Conservation (phyloP, 179 eudicot species). For the Beta macrorhiza region DNA sequence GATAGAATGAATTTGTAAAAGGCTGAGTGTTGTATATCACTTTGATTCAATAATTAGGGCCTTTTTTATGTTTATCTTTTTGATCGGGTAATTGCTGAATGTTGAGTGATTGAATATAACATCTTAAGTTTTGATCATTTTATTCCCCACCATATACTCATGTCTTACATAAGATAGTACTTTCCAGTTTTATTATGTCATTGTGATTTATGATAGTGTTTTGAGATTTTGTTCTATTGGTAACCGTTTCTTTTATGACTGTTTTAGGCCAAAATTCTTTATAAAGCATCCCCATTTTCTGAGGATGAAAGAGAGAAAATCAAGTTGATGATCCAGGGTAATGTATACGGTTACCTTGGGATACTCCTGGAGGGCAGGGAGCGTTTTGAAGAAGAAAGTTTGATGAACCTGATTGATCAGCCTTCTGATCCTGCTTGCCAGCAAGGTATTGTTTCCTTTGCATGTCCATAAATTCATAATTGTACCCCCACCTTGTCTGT, state of each 20-base stretch:
- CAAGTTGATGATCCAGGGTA: conserved; percentile 78
- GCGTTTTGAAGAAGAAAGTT: conserved; percentile 83
- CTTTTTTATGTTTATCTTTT: not conserved
- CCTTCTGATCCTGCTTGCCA: conserved; percentile 38
- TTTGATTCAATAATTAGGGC: not conserved
- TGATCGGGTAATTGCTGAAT: not conserved
- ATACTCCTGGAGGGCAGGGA: conserved; percentile 92
- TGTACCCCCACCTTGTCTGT: not conserved
- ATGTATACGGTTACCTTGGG: conserved; percentile 83
- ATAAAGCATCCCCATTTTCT: conserved; percentile 70
- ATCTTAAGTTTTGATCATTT: conserved; percentile 1
- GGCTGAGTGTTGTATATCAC: not conserved
- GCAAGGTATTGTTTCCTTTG: conserved; percentile 44
- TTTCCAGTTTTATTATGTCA: not conserved
- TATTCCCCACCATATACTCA: too few species aligned
- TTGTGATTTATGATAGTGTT: not conserved
- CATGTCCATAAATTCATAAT: not conserved
- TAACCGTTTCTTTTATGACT: conserved; percentile 7
- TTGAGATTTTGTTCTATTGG: not conserved
- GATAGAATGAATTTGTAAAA: not conserved
- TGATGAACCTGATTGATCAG: conserved; percentile 32
- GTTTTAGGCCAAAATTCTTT: conserved; percentile 78
- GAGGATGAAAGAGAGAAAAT: conserved; percentile 83
- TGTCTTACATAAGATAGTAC: not conserved
- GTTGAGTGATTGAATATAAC: not conserved